phyloP scores from a whole-genome alignment of 306 rosid species.

The Glycine tomentella region DNA sequence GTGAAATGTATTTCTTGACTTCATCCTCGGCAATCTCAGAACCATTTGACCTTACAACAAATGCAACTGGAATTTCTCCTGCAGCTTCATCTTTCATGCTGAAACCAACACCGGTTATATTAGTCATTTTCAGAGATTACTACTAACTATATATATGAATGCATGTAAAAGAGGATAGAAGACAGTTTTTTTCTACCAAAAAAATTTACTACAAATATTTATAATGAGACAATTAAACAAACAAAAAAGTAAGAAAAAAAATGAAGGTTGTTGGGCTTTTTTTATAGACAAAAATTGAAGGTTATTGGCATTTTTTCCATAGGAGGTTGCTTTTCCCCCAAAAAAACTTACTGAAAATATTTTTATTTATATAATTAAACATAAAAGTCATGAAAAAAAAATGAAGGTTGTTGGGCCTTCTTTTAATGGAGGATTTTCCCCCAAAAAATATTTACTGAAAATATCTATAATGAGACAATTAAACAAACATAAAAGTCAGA shows the following conservation, averaged over 20 bases:
- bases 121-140: background rate
- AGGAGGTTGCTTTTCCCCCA: no score
- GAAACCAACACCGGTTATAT: constrained; percentile 19
- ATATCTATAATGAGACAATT: background rate
- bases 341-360: background rate
- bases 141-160: no score
- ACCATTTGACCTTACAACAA: constrained; percentile 72
- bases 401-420: no score
- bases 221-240: no score
- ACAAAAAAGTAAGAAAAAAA: no score
- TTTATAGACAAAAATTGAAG: no score
- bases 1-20: constrained; percentile 71
- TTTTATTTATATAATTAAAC: background rate
- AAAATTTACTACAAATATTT: no score
- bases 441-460: background rate
- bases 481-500: background rate
- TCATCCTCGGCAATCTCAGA: constrained; percentile 71
- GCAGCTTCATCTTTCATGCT: constrained; percentile 91
- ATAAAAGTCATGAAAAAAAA: background rate
- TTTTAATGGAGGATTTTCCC: no score
- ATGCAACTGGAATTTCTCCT: constrained; percentile 90
- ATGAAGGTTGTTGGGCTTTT: no score
- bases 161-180: background rate
- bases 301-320: no score
- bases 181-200: no score